Evolutionary conservation across 176 grass and related monocot species (phyloP), one percentile per base, ranked within the genome.

Genomic region (Phoenix roebelenii): DNA sequence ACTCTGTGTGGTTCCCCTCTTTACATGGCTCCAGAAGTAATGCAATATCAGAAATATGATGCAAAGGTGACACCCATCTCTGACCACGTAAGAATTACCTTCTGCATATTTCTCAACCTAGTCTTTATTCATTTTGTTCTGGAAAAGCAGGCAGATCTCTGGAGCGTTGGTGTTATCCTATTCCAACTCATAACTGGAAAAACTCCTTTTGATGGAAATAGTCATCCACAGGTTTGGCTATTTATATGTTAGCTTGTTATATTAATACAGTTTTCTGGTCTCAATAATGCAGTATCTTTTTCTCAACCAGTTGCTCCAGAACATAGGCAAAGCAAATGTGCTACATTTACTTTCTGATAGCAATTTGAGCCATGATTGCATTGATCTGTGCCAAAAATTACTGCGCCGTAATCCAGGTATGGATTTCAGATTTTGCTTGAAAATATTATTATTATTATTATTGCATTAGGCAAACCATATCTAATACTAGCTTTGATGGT

Each of bases 21-120:
- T 76, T 98, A 98, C 73, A 98, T 98, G 93, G 93, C 93, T 70
- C 93, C 93, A 63, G 93, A 98, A 83, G 93, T 98, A 18, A 88
- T 98, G 84, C 87, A 85, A 84, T 70, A 51, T 78, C 81, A 98
- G 69, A 98, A 92, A 73, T 98, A 98, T 72, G 84, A 98, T 78
- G 84, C 93, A 78, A 98, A 98, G 93, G 93, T 98, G 69, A 60
- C 55, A 29, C 18, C 3, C 49, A 35, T 71, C 24, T 60, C 25
- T 64, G 44, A 51, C 54, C 55, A 39, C 51, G 23, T 59, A n/a
- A 59, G 4, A 72, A 66, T 55, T 53, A 29, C 49, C 25, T 67
- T 52, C 5, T 58, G 65, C 60, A 29, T 65, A 16, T 67, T 68
- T 63, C 63, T 61, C 15, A 85, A 54, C 23, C 15, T 16, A 3